phyloP scores from a whole-genome alignment of 345 rosid genomes.

The Hirschfeldia incana region DNA sequence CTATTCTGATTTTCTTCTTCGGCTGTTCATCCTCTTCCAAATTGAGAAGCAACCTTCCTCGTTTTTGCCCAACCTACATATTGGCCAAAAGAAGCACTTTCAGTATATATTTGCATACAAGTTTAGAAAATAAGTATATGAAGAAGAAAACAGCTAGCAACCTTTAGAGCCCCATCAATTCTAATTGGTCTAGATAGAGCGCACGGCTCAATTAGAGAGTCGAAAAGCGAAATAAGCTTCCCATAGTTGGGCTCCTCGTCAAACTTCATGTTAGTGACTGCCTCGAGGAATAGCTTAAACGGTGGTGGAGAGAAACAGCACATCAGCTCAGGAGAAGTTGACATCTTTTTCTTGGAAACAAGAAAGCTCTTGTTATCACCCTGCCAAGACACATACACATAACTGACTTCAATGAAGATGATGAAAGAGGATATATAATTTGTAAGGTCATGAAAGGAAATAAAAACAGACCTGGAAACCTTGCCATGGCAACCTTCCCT shows the following conservation, averaged over 20 bases:
- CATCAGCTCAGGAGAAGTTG: slow-evolving; percentile 77
- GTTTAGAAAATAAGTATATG: slow-evolving; percentile 11
- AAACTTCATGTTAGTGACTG: slow-evolving; percentile 83
- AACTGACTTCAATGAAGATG: background rate
- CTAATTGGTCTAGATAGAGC: slow-evolving; percentile 67
- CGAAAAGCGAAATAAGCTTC: slow-evolving; percentile 75
- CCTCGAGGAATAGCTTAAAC: slow-evolving; percentile 80
- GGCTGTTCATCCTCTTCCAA: slow-evolving; percentile 92
- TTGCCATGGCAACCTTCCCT: slow-evolving; percentile 97
- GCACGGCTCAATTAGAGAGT: slow-evolving; percentile 66
- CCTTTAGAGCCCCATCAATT: slow-evolving; percentile 96
- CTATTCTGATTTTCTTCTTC: slow-evolving; percentile 75
- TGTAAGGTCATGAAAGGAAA: background rate
- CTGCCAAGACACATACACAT: slow-evolving; percentile 36
- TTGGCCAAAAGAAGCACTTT: slow-evolving; percentile 4
- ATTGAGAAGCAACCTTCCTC: slow-evolving; percentile 61
- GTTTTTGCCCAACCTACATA: slow-evolving; percentile 79
- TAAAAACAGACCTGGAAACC: slow-evolving; percentile 76
- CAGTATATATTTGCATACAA: slow-evolving; percentile 32
- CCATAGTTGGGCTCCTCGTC: slow-evolving; percentile 94
- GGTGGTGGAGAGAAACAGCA: slow-evolving; percentile 84
- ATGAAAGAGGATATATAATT: background rate
- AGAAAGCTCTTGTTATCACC: slow-evolving; percentile 96
- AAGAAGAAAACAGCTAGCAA: slow-evolving; percentile 27
- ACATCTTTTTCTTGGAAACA: slow-evolving; percentile 95